Evolutionary conservation across 2,329 filamentous ascomycete species (phyloP), one percentile per base, ranked within the genome.

Genomic region (Niveomyces coronatus): DNA sequence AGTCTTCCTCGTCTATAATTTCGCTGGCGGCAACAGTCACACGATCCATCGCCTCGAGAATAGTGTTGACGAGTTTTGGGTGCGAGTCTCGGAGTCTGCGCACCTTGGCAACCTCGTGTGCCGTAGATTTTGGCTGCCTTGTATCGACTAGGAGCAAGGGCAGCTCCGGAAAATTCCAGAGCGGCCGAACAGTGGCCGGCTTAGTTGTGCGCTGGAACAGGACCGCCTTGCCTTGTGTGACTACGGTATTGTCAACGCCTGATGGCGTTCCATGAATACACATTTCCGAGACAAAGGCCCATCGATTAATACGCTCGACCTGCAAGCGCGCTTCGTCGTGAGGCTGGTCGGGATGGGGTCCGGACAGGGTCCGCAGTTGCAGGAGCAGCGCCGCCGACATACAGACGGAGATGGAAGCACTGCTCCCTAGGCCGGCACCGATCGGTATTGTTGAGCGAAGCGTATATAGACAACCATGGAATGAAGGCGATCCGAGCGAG

Each of bases 251-350:
- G 62, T 98, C 91, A 30, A 98, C 85, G 0, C 91, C 91, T 0
- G 86, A 94, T 1, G 91, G 91, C 53, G 94, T 96, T 26, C 89
- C 91, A 55, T 98, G 91, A 45, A 96, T 95, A 61, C 87, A 91
- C 77, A 96, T 83, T 59, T 98, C 91, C 17, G 83, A 83, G 1
- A 98, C 91, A 59, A 95, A 96, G 0, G 91, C 88, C 91, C 93
- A 98, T 44, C 84, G 76, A 60, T 98, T 98, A 63, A 98, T 95
- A 46, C 89, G 79, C 63, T 96, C 88, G 20, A 96, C 74, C 56
- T 98, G 89, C 30, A 87, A 62, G 43, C 84, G 79, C n/a, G 85
- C 85, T 62, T 98, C 91, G 39, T 86, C 79, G 1, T 78, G 63
- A 4, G 87, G 85, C 58, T 96, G 89, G 51, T 96, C 89, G 0